Conservation (phyloP, 2,329 filamentous ascomycete genomes). For the Chrysosporium queenslandicum region DNA sequence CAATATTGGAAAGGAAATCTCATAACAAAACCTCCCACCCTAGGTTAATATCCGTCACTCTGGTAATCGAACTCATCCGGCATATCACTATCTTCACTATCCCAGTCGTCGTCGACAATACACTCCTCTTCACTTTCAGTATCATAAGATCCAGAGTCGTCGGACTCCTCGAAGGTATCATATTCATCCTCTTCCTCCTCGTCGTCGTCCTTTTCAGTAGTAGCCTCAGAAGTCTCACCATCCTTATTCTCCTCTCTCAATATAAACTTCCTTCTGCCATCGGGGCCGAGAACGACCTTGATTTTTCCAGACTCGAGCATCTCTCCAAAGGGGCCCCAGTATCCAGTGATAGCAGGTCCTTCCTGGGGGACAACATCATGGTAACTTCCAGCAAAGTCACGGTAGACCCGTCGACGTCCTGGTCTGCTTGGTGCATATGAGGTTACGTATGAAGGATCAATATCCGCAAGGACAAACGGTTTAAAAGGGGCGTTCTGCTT, state of each 20-base stretch:
- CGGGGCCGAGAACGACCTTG: neutral
- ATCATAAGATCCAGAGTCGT: neutral
- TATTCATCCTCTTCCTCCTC: too few species aligned
- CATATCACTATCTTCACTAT: neutral
- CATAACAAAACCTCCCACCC: too few species aligned
- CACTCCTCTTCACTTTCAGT: neutral
- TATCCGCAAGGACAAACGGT: neutral
- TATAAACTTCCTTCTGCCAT: neutral
- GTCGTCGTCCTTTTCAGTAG: neutral
- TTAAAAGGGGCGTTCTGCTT: neutral
- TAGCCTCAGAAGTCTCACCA: neutral
- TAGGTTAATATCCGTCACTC: neutral
- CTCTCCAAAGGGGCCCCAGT: neutral
- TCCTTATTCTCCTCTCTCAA: neutral
- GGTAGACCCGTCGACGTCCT: neutral
- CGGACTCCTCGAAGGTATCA: neutral
- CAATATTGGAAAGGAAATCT: too few species aligned
- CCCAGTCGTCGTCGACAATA: neutral
- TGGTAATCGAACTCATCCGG: constrained; percentile 2
- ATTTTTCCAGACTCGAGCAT: neutral
- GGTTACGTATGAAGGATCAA: neutral
- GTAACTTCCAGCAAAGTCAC: neutral
- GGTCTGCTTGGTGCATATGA: neutral
- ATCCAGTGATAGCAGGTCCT: neutral
- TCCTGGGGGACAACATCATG: neutral